Evolutionary conservation across 768 basidiomycete genomes (phyloP).

Genomic region (Termitomyces bulborhizus): DNA sequence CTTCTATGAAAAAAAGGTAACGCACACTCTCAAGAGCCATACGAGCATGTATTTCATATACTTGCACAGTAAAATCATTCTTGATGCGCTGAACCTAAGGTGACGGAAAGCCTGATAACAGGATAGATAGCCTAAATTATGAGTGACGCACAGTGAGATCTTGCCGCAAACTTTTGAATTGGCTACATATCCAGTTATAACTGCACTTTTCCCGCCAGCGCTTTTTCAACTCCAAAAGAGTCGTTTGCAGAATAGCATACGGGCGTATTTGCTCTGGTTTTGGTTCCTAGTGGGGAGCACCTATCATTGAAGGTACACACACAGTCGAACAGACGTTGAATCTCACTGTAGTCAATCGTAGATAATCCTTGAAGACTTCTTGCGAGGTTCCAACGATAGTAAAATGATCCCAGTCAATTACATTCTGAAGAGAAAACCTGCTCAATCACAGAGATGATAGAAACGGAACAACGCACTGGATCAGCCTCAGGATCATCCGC

Average conservation of each 20-base stretch:
- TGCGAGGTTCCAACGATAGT: slow-evolving; percentile 92
- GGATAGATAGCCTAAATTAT: slow-evolving; percentile 17
- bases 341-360: slow-evolving; percentile 83
- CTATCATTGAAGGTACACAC: background rate
- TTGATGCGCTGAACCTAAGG: slow-evolving; percentile 94
- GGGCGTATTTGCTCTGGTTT: slow-evolving; percentile 93
- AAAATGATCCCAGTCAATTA: slow-evolving; percentile 92
- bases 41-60: slow-evolving; percentile 97
- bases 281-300: slow-evolving; percentile 64
- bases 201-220: slow-evolving; percentile 75
- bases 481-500: slow-evolving; percentile 69
- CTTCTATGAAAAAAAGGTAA: background rate
- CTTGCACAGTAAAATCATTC: slow-evolving; percentile 95
- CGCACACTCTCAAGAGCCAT: slow-evolving; percentile 89
- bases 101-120: slow-evolving; percentile 8
- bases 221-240: slow-evolving; percentile 78
- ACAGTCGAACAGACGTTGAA: background rate
- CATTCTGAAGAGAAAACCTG: slow-evolving; percentile 54
- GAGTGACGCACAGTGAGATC: slow-evolving; percentile 82
- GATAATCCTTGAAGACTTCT: slow-evolving; percentile 92
- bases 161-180: slow-evolving; percentile 96
- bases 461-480: slow-evolving; percentile 43
- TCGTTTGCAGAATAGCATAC: slow-evolving; percentile 74
- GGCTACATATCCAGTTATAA: slow-evolving; percentile 93
- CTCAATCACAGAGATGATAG: background rate